These are phyloP conservation scores for Colletotrichum noveboracense DNA, from an alignment of 2,329 filamentous ascomycete species.

Conservation along the genomic window DNA sequence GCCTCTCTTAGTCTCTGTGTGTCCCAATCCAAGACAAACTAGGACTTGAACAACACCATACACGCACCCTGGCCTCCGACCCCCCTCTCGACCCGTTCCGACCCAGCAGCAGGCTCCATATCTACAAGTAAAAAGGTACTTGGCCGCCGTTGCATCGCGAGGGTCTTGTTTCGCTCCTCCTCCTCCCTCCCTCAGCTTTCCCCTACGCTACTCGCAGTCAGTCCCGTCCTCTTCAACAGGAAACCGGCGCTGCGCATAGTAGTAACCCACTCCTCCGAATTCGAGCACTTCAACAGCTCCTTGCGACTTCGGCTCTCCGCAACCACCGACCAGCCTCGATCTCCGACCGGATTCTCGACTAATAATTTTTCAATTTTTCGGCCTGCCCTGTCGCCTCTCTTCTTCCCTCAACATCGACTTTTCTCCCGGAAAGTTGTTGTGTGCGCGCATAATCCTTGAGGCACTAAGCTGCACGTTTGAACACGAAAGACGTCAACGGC, in stretches of 20 bases:
- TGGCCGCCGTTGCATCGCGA: constrained; percentile 16
- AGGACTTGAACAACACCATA: not conserved
- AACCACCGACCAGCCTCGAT: constrained; percentile 13
- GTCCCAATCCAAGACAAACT: not conserved
- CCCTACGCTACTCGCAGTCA: not conserved
- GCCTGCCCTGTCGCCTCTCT: not conserved
- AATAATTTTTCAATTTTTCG: not conserved
- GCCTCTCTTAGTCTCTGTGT: not conserved
- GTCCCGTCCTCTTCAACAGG: constrained; percentile 15
- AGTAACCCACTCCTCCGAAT: constrained; percentile 1
- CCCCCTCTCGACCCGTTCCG: not conserved
- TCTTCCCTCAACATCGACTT: not conserved
- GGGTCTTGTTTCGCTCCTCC: not conserved
- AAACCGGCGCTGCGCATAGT: constrained; percentile 2
- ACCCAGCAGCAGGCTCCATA: constrained; percentile 7
- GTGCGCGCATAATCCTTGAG: not conserved
- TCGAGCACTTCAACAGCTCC: constrained; percentile 20
- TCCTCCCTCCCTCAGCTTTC: not conserved
- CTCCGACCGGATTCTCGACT: constrained; percentile 9
- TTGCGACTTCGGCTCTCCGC: constrained; percentile 21
- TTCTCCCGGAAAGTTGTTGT: not conserved
- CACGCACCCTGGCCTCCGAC: not conserved
- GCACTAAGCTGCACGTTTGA: not conserved
- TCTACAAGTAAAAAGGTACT: constrained; percentile 9
- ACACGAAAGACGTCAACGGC: constrained; percentile 10